Percentiles rank a stretch among this genome's conserved stretches.
phyloP scores from a whole-genome alignment of 768 basidiomycete genomes.

The Paxillus involutus region DNA sequence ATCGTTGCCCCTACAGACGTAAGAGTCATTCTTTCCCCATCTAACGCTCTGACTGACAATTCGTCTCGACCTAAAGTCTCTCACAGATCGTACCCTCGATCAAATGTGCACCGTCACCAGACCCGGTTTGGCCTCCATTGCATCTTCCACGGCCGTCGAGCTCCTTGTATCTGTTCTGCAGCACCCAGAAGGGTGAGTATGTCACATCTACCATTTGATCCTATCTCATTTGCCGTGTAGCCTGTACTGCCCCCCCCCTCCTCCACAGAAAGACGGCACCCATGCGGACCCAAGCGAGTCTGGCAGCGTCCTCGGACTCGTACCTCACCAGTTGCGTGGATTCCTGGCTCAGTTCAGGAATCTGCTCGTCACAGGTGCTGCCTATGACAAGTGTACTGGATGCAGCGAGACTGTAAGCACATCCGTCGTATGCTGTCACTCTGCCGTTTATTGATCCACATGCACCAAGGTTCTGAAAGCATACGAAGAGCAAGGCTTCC shows the following conservation, averaged over 20 bases:
- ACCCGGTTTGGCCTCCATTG: slow-evolving; percentile 91
- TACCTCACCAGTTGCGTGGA: slow-evolving; percentile 94
- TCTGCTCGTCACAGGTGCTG: slow-evolving; percentile 80
- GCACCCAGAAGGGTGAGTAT: slow-evolving; percentile 78
- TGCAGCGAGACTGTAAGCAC: slow-evolving; percentile 74
- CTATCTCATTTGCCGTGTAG: slow-evolving; percentile 31
- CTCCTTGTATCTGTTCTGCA: slow-evolving; percentile 86
- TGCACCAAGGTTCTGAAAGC: slow-evolving; percentile 68
- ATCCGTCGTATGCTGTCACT: not conserved
- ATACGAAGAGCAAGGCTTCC: slow-evolving; percentile 80
- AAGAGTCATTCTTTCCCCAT: slow-evolving; percentile 23
- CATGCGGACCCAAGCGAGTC: slow-evolving; percentile 22
- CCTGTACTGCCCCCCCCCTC: slow-evolving; percentile 70
- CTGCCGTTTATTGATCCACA: not conserved
- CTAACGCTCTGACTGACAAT: not conserved
- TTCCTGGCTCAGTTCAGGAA: slow-evolving; percentile 86
- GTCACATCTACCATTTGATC: not conserved
- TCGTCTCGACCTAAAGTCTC: slow-evolving; percentile 38
- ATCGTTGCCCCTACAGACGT: slow-evolving; percentile 96
- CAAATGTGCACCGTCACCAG: slow-evolving; percentile 99
- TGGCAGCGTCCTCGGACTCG: slow-evolving; percentile 72
- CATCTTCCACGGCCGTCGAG: slow-evolving; percentile 90
- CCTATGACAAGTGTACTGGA: slow-evolving; percentile 87
- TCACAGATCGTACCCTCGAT: slow-evolving; percentile 90
- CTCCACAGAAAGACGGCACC: slow-evolving; percentile 36